Conservation (phyloP, 2,329 filamentous ascomycete genomes). For the Thermoascus crustaceus region DNA sequence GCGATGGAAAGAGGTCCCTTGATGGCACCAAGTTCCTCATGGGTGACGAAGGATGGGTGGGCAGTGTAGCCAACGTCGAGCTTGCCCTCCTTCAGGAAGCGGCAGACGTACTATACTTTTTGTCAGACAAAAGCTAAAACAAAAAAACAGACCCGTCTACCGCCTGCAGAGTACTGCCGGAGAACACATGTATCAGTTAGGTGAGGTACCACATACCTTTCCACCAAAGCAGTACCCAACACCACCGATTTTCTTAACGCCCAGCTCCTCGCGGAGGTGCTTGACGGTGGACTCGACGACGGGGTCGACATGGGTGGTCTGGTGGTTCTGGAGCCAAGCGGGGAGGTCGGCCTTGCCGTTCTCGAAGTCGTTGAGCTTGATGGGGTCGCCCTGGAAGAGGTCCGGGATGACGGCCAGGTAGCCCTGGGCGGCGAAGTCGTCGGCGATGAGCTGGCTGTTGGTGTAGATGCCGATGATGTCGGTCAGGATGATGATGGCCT, state of each 20-base stretch:
- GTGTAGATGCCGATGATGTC: conserved; percentile 53
- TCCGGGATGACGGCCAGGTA: conserved; percentile 64
- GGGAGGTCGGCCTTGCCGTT: conserved; percentile 42
- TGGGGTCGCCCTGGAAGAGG: conserved; percentile 58
- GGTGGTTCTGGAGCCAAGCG: conserved; percentile 41
- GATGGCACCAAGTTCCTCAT: conserved; percentile 58
- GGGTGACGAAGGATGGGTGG: conserved; percentile 67
- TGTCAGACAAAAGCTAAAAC: no score
- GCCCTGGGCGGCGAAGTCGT: conserved; percentile 65
- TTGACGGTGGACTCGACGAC: conserved; percentile 45
- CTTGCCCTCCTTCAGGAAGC: conserved; percentile 55
- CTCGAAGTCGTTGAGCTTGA: conserved; percentile 45
- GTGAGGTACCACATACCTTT: conserved; percentile 43
- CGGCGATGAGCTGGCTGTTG: conserved; percentile 60
- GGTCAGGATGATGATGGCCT: conserved; percentile 49
- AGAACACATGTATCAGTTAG: neutral
- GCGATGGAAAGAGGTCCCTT: conserved; percentile 61
- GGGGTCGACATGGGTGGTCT: conserved; percentile 47
- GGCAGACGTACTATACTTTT: conserved; percentile 64
- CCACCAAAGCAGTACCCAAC: conserved; percentile 71
- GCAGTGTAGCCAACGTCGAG: conserved; percentile 65
- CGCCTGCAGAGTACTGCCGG: neutral
- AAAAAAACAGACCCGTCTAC: no score
- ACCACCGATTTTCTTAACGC: conserved; percentile 52
- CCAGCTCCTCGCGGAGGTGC: conserved; percentile 49